Percentiles rank a stretch among this genome's conserved stretches.
phyloP scores from a whole-genome alignment of 2,329 filamentous ascomycete genomes.

The Drechslerella coelobrocha region DNA sequence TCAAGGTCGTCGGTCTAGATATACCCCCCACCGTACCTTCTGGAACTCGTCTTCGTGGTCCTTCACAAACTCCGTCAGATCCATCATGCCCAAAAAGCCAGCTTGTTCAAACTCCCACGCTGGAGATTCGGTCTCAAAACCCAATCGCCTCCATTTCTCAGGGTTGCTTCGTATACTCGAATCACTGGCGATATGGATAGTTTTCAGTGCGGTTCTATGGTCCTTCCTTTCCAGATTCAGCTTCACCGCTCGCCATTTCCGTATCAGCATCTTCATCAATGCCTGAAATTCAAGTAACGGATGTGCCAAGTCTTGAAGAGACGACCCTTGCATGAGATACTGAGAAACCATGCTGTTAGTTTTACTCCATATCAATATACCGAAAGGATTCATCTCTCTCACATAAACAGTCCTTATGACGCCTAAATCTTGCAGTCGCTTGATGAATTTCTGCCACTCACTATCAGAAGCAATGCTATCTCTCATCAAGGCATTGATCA shows the following conservation, averaged over 20 bases:
- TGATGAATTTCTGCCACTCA: slow-evolving; percentile 96
- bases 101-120: slow-evolving; percentile 82
- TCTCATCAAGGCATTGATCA: slow-evolving; percentile 93
- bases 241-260: slow-evolving; percentile 84
- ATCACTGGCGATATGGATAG: slow-evolving; percentile 81
- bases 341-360: slow-evolving; percentile 56
- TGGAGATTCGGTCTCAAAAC: slow-evolving; percentile 89
- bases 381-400: slow-evolving; percentile 13
- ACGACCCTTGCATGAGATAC: slow-evolving; percentile 90
- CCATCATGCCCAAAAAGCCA: slow-evolving; percentile 96
- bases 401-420: slow-evolving; percentile 84
- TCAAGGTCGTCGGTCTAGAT: not conserved
- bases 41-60: slow-evolving; percentile 93
- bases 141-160: slow-evolving; percentile 89
- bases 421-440: slow-evolving; percentile 87
- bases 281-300: slow-evolving; percentile 92
- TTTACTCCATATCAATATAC: not conserved
- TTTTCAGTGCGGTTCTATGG: slow-evolving; percentile 84
- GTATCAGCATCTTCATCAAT: slow-evolving; percentile 82
- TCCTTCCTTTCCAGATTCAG: slow-evolving; percentile 88
- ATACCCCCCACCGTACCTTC: slow-evolving; percentile 69
- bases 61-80: slow-evolving; percentile 88
- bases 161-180: slow-evolving; percentile 79
- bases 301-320: slow-evolving; percentile 86
- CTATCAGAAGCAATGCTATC: slow-evolving; percentile 85